Evolutionary conservation across 352 stramenopile species (phyloP), one percentile per base, ranked within the genome.

Genomic region (Globisporangium paddicum): DNA sequence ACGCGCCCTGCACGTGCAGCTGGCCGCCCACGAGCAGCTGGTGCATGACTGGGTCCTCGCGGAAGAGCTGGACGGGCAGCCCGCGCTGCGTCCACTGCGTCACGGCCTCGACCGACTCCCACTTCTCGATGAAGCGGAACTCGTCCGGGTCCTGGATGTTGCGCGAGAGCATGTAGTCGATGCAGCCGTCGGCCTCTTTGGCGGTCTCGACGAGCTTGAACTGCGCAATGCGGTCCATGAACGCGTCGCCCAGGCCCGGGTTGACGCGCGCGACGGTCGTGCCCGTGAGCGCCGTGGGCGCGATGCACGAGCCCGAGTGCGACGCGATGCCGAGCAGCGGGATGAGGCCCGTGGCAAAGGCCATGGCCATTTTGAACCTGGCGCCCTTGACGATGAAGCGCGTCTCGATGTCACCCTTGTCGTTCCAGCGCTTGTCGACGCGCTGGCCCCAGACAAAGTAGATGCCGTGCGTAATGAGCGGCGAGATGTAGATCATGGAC

Each of bases 81-180:
- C 55, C 55, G 13, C 54, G 37, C 9, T 54, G 21, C 21, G 55
- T 40, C 55, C 55, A 62, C n/a, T 54, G 44, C 44, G 55, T 62
- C 4, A 62, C 55, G 19, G 44, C 45, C 18, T 62, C 55, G 9
- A 7, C 44, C 7, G 41, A 49, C 11, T 55, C 55, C 55, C 55
- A 62, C 45, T 62, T 62, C 35, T 62, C 55, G 25, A 62, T 55
- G 45, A 62, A 62, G 5, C 55, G 55, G 45, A 62, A 62, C 34
- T 62, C 55, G 45, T 62, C 45, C 55, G 55, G 44, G 44, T 62
- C 50, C 34, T 48, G 44, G 55, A 62, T 62, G 45, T 53, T 62
- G 16, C 44, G 55, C 32, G 55, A 28, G 7, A 62, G 55, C 44
- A 48, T 35, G 34, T 62, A 62, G 21, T 48, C 55, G 11, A 62